These are phyloP conservation scores for Coniophora puteana DNA, from an alignment of 1,284 basidiomycete species.

Conservation along the genomic window DNA sequence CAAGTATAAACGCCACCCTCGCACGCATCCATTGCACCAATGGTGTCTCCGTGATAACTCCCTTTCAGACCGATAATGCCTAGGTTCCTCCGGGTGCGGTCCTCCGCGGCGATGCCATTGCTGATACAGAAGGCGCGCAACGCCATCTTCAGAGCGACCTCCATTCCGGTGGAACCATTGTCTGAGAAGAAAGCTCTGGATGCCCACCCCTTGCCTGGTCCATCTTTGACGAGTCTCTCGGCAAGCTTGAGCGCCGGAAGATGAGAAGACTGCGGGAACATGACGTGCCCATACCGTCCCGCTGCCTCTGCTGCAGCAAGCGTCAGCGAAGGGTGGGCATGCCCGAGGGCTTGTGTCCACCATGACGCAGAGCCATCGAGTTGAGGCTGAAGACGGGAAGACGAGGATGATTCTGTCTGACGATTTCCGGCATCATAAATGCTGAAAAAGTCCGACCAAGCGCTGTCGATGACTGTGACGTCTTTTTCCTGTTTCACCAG, in stretches of 20 bases:
- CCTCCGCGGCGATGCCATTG: constrained; percentile 31
- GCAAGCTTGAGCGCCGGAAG: constrained; percentile 80
- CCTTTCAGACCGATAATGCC: constrained; percentile 88
- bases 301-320: constrained; percentile 87
- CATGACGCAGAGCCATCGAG: constrained; percentile 95
- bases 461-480: constrained; percentile 91
- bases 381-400: constrained; percentile 62
- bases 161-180: constrained; percentile 94
- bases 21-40: constrained; percentile 96
- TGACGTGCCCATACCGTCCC: constrained; percentile 94
- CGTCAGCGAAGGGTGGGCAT: constrained; percentile 74
- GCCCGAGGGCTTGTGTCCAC: constrained; percentile 97
- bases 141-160: constrained; percentile 97
- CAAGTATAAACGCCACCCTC: constrained; percentile 92
- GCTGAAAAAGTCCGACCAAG: constrained; percentile 83
- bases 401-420: constrained; percentile 15
- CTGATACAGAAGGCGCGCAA: constrained; percentile 67
- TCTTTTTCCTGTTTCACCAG: constrained; percentile 65
- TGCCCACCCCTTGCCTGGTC: constrained; percentile 88
- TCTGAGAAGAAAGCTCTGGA: constrained; percentile 90
- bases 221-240: constrained; percentile 63
- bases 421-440: too few relatives aligned
- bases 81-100: constrained; percentile 50
- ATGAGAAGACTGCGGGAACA: constrained; percentile 90
- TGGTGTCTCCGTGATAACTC: constrained; percentile 97